phyloP scores from a whole-genome alignment of 75 land plant species.

The Cunninghamia lanceolata region DNA sequence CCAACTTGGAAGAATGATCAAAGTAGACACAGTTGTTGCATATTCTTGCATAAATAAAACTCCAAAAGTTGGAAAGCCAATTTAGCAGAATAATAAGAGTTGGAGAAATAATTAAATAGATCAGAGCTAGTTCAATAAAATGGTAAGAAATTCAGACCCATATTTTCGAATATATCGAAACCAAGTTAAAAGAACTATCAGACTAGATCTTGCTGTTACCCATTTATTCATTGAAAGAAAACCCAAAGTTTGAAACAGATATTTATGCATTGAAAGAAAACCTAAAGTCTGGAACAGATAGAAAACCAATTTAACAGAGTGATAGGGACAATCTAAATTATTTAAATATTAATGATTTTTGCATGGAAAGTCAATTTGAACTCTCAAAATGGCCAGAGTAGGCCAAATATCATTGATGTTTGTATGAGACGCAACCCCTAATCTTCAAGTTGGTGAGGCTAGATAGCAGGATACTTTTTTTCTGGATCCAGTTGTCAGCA shows the following conservation, averaged over 20 bases:
- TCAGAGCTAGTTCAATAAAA: neutral
- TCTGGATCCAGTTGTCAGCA: neutral
- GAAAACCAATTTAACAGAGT: neutral
- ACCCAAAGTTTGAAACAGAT: neutral
- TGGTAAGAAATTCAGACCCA: neutral
- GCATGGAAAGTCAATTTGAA: too few species aligned
- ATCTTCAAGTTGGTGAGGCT: neutral
- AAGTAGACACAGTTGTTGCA: neutral
- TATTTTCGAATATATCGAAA: neutral
- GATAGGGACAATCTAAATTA: too few species aligned
- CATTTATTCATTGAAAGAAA: neutral
- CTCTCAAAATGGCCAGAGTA: neutral
- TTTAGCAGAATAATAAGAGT: neutral
- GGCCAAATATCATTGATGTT: neutral
- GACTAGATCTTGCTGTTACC: neutral
- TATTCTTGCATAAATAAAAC: neutral
- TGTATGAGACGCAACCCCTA: neutral
- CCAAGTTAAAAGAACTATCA: neutral
- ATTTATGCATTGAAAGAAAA: neutral
- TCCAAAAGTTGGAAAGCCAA: neutral
- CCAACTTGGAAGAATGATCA: neutral
- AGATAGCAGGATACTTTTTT: neutral
- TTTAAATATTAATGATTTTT: too few species aligned
- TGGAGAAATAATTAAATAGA: neutral
- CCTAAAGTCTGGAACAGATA: neutral